Conservation (phyloP, 2,329 filamentous ascomycete genomes). For the Chrysosporium queenslandicum region DNA sequence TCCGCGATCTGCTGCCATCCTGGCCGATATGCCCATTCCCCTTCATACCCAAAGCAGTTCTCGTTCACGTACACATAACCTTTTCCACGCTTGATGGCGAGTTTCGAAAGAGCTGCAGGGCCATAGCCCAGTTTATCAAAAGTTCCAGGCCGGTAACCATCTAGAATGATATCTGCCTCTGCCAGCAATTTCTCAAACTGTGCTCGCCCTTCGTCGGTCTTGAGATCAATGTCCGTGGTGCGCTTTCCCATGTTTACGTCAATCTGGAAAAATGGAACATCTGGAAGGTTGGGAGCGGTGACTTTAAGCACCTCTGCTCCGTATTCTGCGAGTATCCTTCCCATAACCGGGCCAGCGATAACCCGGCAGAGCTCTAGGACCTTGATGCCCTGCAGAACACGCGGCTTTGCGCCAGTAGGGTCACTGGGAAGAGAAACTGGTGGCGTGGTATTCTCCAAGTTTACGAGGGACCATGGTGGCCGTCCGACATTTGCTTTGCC, state of each 20-base stretch:
- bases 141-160: constrained; percentile 60
- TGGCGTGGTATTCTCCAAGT: constrained; percentile 43
- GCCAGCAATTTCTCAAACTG: constrained; percentile 51
- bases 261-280: constrained; percentile 62
- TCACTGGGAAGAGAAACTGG: constrained; percentile 33
- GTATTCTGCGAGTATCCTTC: constrained; percentile 61
- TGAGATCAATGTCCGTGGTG: constrained; percentile 54
- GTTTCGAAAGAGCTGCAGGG: constrained; percentile 43
- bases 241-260: constrained; percentile 65
- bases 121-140: constrained; percentile 56
- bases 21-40: constrained; percentile 53
- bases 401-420: constrained; percentile 22
- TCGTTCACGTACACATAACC: constrained; percentile 61
- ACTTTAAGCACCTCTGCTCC: constrained; percentile 65
- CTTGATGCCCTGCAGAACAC: constrained; percentile 54
- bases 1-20: constrained; percentile 68
- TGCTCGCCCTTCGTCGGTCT: constrained; percentile 43
- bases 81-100: constrained; percentile 47
- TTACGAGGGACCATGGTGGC: constrained; percentile 42
- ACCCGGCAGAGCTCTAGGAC: constrained; percentile 66
- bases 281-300: constrained; percentile 56
- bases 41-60: constrained; percentile 59
- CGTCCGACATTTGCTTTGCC: constrained; percentile 34
- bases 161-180: constrained; percentile 56
- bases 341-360: constrained; percentile 65